phyloP scores from a whole-genome alignment of 106 monocot genomes.

The Ottelia alismoides region DNA sequence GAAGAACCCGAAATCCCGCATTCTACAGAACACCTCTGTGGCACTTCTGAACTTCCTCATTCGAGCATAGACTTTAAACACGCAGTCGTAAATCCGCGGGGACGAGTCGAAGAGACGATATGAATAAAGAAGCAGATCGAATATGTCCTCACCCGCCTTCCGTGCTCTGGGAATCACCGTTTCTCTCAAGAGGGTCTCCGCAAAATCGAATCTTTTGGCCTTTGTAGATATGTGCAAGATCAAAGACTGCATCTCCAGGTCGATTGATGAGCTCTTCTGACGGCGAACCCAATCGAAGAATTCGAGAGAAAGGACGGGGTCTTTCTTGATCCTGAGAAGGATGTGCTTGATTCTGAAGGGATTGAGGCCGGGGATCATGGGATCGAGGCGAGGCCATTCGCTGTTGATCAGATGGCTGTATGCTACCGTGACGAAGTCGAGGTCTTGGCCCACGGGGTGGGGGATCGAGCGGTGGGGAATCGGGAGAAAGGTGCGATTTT shows the following conservation, averaged over 20 bases:
- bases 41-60: conserved; percentile 53
- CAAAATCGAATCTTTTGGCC: conserved; percentile 25
- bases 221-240: conserved; percentile 56
- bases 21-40: conserved; percentile 39
- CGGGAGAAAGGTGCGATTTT: conserved; percentile 26
- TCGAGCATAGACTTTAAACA: conserved; percentile 61
- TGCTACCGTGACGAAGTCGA: conserved; percentile 33
- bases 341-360: conserved; percentile 35
- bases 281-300: conserved; percentile 31
- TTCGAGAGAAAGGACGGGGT: conserved; percentile 60
- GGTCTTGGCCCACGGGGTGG: conserved; percentile 25
- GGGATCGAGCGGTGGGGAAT: conserved; percentile 48
- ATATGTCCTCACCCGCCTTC: conserved; percentile 22
- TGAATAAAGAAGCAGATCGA: conserved; percentile 39
- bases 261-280: conserved; percentile 22
- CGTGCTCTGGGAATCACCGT: conserved; percentile 14
- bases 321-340: conserved; percentile 28
- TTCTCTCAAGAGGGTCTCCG: conserved; percentile 34
- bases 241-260: conserved; percentile 27
- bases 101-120: conserved; percentile 55
- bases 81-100: conserved; percentile 45
- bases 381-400: conserved; percentile 38
- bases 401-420: conserved; percentile 44
- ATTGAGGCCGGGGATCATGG: conserved; percentile 30
- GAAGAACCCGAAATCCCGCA: conserved; percentile 69